Evolutionary conservation across 257 asterid species (phyloP).

Genomic region (Solanum arcanum): DNA sequence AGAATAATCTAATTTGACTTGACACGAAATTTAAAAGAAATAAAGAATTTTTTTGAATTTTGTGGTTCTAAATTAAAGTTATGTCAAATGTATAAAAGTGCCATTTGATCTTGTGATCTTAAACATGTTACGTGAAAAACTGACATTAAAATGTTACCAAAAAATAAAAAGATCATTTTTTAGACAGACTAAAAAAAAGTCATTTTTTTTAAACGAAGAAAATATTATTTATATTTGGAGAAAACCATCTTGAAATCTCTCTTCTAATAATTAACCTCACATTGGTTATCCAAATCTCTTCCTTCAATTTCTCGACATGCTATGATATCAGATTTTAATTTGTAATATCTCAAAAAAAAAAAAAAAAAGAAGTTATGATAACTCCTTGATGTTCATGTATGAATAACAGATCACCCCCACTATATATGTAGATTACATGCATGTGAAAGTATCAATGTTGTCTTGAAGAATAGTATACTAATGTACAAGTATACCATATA

Average conservation of each 20-base stretch:
- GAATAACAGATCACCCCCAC: not conserved
- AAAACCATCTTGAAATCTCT: not conserved
- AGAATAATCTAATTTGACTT: too few relatives aligned
- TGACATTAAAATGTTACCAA: too few relatives aligned
- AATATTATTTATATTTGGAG: too few relatives aligned
- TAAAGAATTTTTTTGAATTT: too few relatives aligned
- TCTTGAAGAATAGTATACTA: not conserved
- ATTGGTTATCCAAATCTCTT: not conserved
- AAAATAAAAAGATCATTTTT: too few relatives aligned
- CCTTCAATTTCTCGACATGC: not conserved
- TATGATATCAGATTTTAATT: not conserved
- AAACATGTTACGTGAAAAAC: too few relatives aligned
- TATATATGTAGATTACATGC: not conserved
- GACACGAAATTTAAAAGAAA: too few relatives aligned
- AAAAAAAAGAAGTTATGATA: not conserved
- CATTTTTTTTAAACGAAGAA: too few relatives aligned
- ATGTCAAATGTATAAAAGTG: too few relatives aligned
- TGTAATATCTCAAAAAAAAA: not conserved
- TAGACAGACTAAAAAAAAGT: too few relatives aligned
- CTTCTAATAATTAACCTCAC: not conserved
- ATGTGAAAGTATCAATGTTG: not conserved
- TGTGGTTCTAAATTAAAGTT: too few relatives aligned
- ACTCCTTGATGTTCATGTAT: not conserved
- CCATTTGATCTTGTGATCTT: too few relatives aligned
- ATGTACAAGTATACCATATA: not conserved